A percentile compares a stretch with the other conserved stretches of the same genome.
Conservation (phyloP, 2,329 filamentous ascomycete species). For the Huntiella bhutanensis region DNA sequence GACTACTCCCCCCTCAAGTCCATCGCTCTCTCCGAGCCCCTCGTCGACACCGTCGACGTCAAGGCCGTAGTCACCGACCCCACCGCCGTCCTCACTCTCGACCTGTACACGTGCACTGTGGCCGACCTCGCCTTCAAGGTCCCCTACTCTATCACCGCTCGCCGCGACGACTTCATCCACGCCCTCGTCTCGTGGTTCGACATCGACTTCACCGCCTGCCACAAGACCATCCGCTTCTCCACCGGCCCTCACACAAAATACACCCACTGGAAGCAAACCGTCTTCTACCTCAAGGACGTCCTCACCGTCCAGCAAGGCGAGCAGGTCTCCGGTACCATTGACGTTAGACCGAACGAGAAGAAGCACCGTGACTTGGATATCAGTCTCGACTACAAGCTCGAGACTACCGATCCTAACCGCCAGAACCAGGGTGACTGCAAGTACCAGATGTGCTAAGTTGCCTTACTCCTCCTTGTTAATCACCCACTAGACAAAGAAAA, state of each 20-base stretch:
- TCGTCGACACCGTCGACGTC: conserved; percentile 93
- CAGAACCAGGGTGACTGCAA: conserved; percentile 48
- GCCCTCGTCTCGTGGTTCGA: conserved; percentile 98
- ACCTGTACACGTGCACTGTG: conserved; percentile 76
- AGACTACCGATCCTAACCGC: conserved; percentile 55
- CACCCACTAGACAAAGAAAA: too few species aligned
- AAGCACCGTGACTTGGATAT: conserved; percentile 94
- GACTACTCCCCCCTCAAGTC: conserved; percentile 87
- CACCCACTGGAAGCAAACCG: conserved; percentile 99
- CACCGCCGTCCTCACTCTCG: conserved; percentile 63
- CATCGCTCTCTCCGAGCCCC: conserved; percentile 81
- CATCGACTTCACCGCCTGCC: conserved; percentile 94
- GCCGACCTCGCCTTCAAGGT: conserved; percentile 69
- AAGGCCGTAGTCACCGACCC: conserved; percentile 95
- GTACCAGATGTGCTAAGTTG: conserved; percentile 56
- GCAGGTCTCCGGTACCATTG: conserved; percentile 51
- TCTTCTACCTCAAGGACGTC: conserved; percentile 91
- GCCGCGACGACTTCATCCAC: conserved; percentile 87
- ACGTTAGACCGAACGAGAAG: conserved; percentile 78
- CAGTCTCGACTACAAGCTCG: conserved; percentile 61
- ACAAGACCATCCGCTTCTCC: conserved; percentile 93
- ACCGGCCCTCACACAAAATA: conserved; percentile 97
- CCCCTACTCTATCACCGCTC: conserved; percentile 56
- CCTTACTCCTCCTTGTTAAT: neutral
- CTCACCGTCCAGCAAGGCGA: conserved; percentile 82